Base-by-base conservation (phyloP, 164 flowering plant genomes). In the Annona squamosa region DNA sequence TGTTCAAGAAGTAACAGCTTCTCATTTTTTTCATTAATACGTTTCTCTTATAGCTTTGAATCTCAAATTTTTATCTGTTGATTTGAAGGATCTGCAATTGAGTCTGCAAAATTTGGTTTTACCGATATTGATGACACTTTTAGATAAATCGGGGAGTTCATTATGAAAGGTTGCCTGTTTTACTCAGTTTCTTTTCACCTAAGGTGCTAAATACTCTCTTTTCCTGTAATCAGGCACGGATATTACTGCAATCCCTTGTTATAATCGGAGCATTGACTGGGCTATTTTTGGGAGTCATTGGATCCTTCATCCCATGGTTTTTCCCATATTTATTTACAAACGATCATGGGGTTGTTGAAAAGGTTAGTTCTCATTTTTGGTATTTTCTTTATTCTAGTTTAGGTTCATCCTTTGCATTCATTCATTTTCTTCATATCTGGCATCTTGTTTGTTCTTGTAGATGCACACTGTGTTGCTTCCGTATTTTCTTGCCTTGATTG, bases 401-500 rank as follows among this genome's bases (percentile, higher is more conserved):
- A 42, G 64, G 63, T 7, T 63, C 12, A 18, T 3, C 43, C n/a
- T 45, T 46, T 45, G 3, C 0, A 5, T n/a, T 0, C 19, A 46
- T 19, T 45, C 42, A 66, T 7, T 43, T 66, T 72, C 1, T 45
- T 72, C 45, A 3, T 46, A n/a, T 45, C 17, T 63, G 67, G 26
- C 13, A 48, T 57, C 0, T 67, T 12, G 7, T 69, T n/a, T 71
- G 45, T 67, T n/a, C 7, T 16, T 81, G 84, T 87, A 95, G 99
- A 92, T 95, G 98, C 96, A 86, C 77, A 86, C 81, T 59, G 94
- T 90, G 70, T 77, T 93, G 81, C 72, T 92, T 66, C 91, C 94
- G 67, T 82, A 72, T 82, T 84, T 87, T 72, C 65, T 91, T 59
- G 93, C 96, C 5, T 75, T 95, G 64, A 71, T 79, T 67, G 84